Evolutionary conservation across 371 early-diverging fungal genomes (phyloP), one percentile per base, ranked within the genome.

Genomic region (Rhizomucor miehei): DNA sequence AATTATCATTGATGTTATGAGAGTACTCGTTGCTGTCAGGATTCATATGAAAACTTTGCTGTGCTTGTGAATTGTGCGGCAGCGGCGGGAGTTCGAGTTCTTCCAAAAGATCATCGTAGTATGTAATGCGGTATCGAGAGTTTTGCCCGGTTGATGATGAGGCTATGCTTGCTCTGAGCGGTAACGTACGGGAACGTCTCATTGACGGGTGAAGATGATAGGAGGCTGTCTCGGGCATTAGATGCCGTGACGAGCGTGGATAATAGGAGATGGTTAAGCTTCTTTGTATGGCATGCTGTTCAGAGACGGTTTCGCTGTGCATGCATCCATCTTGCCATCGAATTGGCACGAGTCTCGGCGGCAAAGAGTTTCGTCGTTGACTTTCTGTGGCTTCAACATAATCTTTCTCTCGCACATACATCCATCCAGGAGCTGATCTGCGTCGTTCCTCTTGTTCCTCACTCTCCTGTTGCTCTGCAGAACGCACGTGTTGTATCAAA

Each of bases 121-220:
- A 60, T 9, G 60, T 60, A 43, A 60, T 60, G n/a, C 60, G 54
- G 38, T 49, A 49, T 29, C 54, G 54, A 8, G 54, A 48, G 16
- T 56, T 39, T 29, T 8, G 29, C 8, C 29, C 29, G 41, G 48
- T 43, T 20, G 16, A 24, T 11, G 56, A 49, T 3, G 41, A 20
- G 8, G 43, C 16, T 13, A 44, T n/a, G 21, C 56, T 43, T 12
- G 48, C 20, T 13, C 50, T 40, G n/a, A 35, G 47, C 3, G 48
- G 55, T 2, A 54, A 6, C 9, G 55, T 54, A 29, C 25, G 55
- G 6, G 37, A 23, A 4, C 24, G 40, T 8, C 29, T 29, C 29
- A 29, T 29, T 8, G 17, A 38, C 48, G n/a, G 43, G 20, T 17
- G 39, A 14, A 11, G 45, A 38, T 1, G 24, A 24, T 16, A 38